phyloP scores from a whole-genome alignment of 2,329 filamentous ascomycete genomes.

The Fusarium pilosicola region DNA sequence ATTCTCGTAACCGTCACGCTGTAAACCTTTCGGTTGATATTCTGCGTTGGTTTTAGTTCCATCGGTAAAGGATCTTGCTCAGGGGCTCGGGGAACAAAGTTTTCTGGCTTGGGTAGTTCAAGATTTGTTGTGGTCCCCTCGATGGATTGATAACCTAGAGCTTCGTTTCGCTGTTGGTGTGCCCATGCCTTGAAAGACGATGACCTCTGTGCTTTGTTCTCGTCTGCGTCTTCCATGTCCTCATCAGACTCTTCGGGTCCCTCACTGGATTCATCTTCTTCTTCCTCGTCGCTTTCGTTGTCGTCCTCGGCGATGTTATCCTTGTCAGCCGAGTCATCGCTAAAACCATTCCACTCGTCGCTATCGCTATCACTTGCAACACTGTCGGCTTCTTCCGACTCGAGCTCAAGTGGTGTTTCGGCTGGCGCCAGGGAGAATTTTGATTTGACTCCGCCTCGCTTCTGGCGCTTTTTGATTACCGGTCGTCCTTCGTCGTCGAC shows the following conservation, averaged over 20 bases:
- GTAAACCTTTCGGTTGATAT: slow-evolving; percentile 75
- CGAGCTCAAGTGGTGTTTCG: slow-evolving; percentile 50
- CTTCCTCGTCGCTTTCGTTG: slow-evolving; percentile 40
- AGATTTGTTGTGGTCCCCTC: slow-evolving; percentile 55
- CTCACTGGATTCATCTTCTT: slow-evolving; percentile 43
- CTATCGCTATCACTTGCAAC: slow-evolving; percentile 39
- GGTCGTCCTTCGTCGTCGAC: slow-evolving; percentile 82
- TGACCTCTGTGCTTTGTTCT: slow-evolving; percentile 49
- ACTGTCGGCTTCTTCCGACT: slow-evolving; percentile 43
- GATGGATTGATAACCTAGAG: slow-evolving; percentile 71
- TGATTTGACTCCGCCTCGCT: slow-evolving; percentile 69
- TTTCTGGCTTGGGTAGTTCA: slow-evolving; percentile 65
- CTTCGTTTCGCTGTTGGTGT: slow-evolving; percentile 83
- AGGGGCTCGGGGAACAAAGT: slow-evolving; percentile 73
- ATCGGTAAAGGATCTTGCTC: slow-evolving; percentile 77
- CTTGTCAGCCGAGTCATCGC: slow-evolving; percentile 53
- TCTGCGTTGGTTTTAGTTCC: slow-evolving; percentile 70
- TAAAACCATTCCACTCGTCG: slow-evolving; percentile 72
- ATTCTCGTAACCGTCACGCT: slow-evolving; percentile 77
- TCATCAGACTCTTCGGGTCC: slow-evolving; percentile 45
- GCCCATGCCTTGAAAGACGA: slow-evolving; percentile 96
- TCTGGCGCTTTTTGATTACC: slow-evolving; percentile 84
- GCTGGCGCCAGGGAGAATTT: slow-evolving; percentile 59
- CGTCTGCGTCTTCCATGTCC: slow-evolving; percentile 46
- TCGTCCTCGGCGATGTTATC: slow-evolving; percentile 44